phyloP scores from a whole-genome alignment of 805 yeast species.

The Lachancea lanzarotensis region DNA sequence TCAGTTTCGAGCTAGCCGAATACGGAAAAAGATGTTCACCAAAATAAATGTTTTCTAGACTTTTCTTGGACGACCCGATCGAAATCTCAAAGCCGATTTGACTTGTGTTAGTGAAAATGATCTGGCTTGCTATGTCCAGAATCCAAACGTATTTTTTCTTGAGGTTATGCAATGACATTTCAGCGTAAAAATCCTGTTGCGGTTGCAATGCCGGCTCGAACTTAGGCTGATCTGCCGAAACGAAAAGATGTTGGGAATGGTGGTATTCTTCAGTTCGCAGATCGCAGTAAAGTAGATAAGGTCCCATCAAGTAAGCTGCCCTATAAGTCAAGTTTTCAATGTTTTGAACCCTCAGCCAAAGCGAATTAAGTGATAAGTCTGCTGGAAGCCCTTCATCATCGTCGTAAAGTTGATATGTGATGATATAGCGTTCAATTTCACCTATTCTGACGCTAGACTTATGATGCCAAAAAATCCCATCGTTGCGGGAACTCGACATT shows the following conservation, averaged over 20 bases:
- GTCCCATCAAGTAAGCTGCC: constrained; percentile 73
- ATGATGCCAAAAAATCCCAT: constrained; percentile 33
- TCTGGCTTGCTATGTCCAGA: constrained; percentile 66
- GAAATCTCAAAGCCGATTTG: constrained; percentile 56
- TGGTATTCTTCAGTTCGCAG: constrained; percentile 51
- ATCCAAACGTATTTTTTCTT: constrained; percentile 57
- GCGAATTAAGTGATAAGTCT: constrained; percentile 25
- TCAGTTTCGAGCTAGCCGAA: constrained; percentile 32
- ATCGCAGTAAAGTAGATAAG: constrained; percentile 68
- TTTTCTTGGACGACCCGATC: constrained; percentile 39
- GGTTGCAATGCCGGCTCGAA: constrained; percentile 69
- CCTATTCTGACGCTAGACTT: constrained; percentile 48
- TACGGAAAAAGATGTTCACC: constrained; percentile 28
- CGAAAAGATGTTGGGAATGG: constrained; percentile 43
- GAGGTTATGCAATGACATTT: constrained; percentile 58
- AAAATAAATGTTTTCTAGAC: constrained; percentile 12
- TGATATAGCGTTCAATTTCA: constrained; percentile 48
- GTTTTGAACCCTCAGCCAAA: constrained; percentile 58
- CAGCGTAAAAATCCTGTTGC: constrained; percentile 55
- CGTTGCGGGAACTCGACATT: constrained; percentile 3
- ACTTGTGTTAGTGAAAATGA: constrained; percentile 56
- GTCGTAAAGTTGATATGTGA: constrained; percentile 42
- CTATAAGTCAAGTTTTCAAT: constrained; percentile 42
- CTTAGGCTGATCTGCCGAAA: constrained; percentile 72
- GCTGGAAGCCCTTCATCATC: constrained; percentile 26